These are phyloP conservation scores for Phaffomyces antillensis DNA, from an alignment of 805 yeast species.

Conservation along the genomic window DNA sequence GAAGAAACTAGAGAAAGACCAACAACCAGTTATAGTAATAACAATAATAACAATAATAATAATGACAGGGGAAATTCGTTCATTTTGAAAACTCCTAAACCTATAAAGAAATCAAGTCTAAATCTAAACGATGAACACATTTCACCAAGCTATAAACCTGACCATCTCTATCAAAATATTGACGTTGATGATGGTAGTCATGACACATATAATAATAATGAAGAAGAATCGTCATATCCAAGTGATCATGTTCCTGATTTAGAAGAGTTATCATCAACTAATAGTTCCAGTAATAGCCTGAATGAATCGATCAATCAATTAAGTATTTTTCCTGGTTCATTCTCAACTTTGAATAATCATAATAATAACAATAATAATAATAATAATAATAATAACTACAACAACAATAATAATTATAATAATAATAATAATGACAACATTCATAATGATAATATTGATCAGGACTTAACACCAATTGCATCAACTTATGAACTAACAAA, in stretches of 20 bases:
- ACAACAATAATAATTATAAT: neutral
- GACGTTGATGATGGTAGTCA: conserved; percentile 22
- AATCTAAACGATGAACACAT: neutral
- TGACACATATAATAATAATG: neutral
- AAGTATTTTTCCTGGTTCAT: conserved; percentile 9
- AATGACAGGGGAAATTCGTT: neutral
- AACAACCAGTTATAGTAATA: neutral
- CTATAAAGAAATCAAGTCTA: neutral
- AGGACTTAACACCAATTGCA: conserved; percentile 5
- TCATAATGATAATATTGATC: neutral
- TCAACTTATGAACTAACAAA: conserved; percentile 4
- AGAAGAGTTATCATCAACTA: conserved; percentile 20
- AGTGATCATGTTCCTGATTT: conserved; percentile 18
- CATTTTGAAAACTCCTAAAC: neutral
- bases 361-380: neutral
- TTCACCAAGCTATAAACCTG: neutral
- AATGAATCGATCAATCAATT: conserved; percentile 6
- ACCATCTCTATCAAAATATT: conserved; percentile 16
- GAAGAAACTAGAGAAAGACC: neutral
- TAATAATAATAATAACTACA: neutral
- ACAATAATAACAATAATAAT: too few relatives aligned
- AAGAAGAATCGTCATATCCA: too few relatives aligned
- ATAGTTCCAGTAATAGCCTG: conserved; percentile 19
- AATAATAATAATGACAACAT: too few relatives aligned
- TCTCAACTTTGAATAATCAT: conserved; percentile 7